Percentiles rank a stretch among this genome's conserved stretches.
Evolutionary conservation across 2,329 filamentous ascomycete species (phyloP).

Genomic region (Tetracladium maxilliforme): DNA sequence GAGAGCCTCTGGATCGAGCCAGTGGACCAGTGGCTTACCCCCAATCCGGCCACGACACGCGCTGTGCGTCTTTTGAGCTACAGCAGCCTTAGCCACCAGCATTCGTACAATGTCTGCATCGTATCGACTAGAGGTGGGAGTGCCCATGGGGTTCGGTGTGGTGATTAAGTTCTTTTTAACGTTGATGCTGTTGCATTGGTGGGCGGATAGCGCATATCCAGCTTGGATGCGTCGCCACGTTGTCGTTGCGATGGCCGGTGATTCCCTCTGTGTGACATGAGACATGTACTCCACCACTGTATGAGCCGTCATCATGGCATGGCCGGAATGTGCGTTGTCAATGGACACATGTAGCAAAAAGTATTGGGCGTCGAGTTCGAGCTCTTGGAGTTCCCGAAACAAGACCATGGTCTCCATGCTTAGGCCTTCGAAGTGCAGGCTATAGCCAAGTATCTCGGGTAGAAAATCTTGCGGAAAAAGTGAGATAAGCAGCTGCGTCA

Average conservation of each 20-base stretch:
- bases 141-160: slow-evolving; percentile 4
- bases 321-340: slow-evolving; percentile 31
- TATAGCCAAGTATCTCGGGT: slow-evolving; percentile 34
- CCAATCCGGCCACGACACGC: slow-evolving; percentile 22
- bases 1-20: slow-evolving; percentile 21
- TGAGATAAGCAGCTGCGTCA: slow-evolving; percentile 28
- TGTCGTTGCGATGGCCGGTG: slow-evolving; percentile 12
- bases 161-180: slow-evolving; percentile 1
- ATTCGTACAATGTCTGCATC: slow-evolving; percentile 14
- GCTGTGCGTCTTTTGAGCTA: slow-evolving; percentile 23
- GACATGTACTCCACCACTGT: slow-evolving; percentile 22
- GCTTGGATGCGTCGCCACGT: slow-evolving; percentile 26
- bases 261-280: slow-evolving; percentile 10
- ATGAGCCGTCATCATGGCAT: slow-evolving; percentile 28
- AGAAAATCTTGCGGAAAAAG: slow-evolving; percentile 31
- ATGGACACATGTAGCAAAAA: slow-evolving; percentile 34
- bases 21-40: slow-evolving; percentile 18
- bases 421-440: slow-evolving; percentile 29
- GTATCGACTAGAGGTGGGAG: slow-evolving; percentile 4
- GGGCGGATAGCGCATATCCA: slow-evolving; percentile 20
- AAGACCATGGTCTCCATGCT: slow-evolving; percentile 22
- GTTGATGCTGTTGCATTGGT: slow-evolving; percentile 9
- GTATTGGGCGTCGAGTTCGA: slow-evolving; percentile 27
- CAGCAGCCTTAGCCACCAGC: slow-evolving; percentile 20
- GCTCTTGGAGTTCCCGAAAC: slow-evolving; percentile 24